Conservation (phyloP, 257 asterid genomes). For the Solanum habrochaites region DNA sequence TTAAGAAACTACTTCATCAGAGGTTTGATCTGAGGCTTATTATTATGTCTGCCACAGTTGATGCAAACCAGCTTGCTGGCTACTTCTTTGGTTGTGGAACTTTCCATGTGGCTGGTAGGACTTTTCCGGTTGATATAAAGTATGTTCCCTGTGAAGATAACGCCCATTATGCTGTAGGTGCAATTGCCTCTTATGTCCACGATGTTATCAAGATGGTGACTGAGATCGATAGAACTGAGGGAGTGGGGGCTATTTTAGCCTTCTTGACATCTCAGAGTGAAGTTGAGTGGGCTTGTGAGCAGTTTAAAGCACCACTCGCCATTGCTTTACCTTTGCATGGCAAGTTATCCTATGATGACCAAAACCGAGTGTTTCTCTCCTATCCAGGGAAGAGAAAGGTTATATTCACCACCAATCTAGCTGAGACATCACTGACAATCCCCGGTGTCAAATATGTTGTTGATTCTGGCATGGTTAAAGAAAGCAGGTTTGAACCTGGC, state of each 20-base stretch:
- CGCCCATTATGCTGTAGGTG: slow-evolving; percentile 16
- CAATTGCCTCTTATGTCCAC: slow-evolving; percentile 46
- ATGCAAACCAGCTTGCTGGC: slow-evolving; percentile 62
- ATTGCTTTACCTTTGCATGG: slow-evolving; percentile 77
- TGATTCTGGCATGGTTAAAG: slow-evolving; percentile 87
- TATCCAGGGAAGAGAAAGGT: slow-evolving; percentile 70
- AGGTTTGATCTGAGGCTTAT: slow-evolving; percentile 68
- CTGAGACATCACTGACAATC: slow-evolving; percentile 94
- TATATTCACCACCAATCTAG: slow-evolving; percentile 77
- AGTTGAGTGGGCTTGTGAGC: slow-evolving; percentile 95
- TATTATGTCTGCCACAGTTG: slow-evolving; percentile 94
- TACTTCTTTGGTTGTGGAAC: slow-evolving; percentile 70
- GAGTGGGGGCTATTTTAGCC: slow-evolving; percentile 81
- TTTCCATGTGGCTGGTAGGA: slow-evolving; percentile 64
- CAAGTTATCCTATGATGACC: slow-evolving; percentile 74
- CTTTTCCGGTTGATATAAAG: slow-evolving; percentile 64
- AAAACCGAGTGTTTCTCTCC: slow-evolving; percentile 44
- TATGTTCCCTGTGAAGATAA: slow-evolving; percentile 52
- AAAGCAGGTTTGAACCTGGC: slow-evolving; percentile 69
- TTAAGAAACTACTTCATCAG: slow-evolving; percentile 55
- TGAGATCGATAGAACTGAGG: slow-evolving; percentile 44
- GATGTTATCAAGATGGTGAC: slow-evolving; percentile 55
- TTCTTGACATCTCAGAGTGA: slow-evolving; percentile 95
- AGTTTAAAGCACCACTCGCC: slow-evolving; percentile 40
- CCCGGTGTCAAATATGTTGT: slow-evolving; percentile 89